Evolutionary conservation across 305 asterid species (phyloP).

Genomic region (Solanum aculeatissimum): DNA sequence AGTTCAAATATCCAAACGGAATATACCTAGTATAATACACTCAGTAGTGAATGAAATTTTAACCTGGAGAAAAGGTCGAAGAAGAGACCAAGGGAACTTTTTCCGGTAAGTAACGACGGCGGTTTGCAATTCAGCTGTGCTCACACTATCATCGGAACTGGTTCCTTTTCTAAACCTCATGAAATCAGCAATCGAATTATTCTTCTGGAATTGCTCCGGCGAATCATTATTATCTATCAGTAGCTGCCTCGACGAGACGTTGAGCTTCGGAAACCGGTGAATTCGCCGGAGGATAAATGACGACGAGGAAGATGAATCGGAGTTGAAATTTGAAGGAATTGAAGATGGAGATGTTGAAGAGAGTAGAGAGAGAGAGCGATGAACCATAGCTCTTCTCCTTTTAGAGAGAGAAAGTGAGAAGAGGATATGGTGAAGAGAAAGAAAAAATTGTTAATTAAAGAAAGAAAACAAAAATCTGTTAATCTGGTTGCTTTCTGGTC

Average conservation of each 20-base stretch:
- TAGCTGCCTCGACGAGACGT: constrained; percentile 22
- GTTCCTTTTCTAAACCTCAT: constrained; percentile 54
- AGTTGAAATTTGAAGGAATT: constrained; percentile 24
- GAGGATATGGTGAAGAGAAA: constrained; percentile 4
- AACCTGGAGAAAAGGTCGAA: constrained; percentile 79
- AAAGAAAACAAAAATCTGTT: neutral
- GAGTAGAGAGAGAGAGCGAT: constrained; percentile 30
- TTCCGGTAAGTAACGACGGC: constrained; percentile 78
- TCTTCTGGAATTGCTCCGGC: constrained; percentile 48
- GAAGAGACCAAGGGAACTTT: constrained; percentile 87
- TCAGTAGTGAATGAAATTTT: neutral
- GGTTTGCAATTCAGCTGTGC: constrained; percentile 68
- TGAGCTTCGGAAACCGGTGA: constrained; percentile 21
- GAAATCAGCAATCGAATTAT: constrained; percentile 84
- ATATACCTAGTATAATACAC: neutral
- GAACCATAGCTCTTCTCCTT: constrained; percentile 37
- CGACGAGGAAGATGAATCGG: constrained; percentile 4
- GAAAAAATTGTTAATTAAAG: neutral
- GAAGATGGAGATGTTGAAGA: constrained; percentile 31
- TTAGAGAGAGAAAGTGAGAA: neutral
- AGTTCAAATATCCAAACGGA: neutral
- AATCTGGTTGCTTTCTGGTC: neutral
- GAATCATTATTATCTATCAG: constrained; percentile 19
- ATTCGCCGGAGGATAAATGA: neutral
- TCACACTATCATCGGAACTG: constrained; percentile 2